phyloP scores from a whole-genome alignment of 306 rosid genomes.

The Castanea crenata region DNA sequence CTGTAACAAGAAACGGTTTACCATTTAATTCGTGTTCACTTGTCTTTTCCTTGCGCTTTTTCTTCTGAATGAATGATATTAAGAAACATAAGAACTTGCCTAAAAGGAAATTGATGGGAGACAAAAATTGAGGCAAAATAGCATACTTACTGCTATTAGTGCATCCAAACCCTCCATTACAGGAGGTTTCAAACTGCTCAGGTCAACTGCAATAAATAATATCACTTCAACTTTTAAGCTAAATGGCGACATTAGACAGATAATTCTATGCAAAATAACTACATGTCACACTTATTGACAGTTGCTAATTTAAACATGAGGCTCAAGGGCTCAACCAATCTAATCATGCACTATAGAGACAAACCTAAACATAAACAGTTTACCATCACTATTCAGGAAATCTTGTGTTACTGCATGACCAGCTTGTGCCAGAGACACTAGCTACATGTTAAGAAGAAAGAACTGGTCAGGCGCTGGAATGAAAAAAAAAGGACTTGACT shows the following conservation, averaged over 20 bases:
- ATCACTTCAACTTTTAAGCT: conserved; percentile 12
- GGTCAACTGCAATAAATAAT: conserved; percentile 53
- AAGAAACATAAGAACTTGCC: conserved; percentile 12
- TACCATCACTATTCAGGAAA: conserved; percentile 44
- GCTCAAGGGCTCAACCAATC: neutral
- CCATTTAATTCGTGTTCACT: conserved; percentile 44
- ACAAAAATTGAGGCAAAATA: neutral
- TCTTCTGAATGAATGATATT: conserved; percentile 55
- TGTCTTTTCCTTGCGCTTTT: conserved; percentile 41
- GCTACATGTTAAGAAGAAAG: conserved; percentile 22
- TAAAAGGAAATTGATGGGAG: neutral
- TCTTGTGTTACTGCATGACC: conserved; percentile 47
- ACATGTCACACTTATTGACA: neutral
- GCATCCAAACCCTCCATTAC: conserved; percentile 72
- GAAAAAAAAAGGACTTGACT: neutral
- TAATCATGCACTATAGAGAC: neutral
- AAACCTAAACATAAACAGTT: conserved; percentile 6
- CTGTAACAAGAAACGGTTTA: conserved; percentile 34
- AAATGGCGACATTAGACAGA: neutral
- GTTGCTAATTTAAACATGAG: neutral
- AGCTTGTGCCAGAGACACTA: conserved; percentile 55
- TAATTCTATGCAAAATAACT: neutral
- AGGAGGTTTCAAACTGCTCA: conserved; percentile 56
- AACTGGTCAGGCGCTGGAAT: neutral
- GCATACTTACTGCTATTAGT: conserved; percentile 49